Evolutionary conservation across 805 yeast genomes (phyloP), one percentile per base, ranked within the genome.

Genomic region (Kurtzmaniella cleridarum): DNA sequence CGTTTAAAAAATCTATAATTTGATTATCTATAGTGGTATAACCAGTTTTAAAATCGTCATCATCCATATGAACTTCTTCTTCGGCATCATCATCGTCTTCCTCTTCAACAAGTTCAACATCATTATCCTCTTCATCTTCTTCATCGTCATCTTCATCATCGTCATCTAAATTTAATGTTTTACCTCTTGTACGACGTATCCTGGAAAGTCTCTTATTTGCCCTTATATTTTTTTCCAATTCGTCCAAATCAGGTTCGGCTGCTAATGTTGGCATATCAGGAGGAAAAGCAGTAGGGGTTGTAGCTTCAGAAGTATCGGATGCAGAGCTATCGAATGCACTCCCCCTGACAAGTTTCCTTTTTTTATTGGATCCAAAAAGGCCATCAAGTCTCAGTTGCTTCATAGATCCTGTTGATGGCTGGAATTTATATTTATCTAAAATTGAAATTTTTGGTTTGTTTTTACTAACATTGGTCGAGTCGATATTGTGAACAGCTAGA

Each of bases 1-100:
- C 75, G 59, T 93, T 93, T 46, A 91, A 69, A 49, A 93, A 89
- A 33, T 79, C 76, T 34, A 90, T 62, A 18, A 88, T 76, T 42
- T 86, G 79, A 12, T 69, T 69, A 50, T 83, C 90, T 46, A 83
- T 79, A 3, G 68, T 52, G 3, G 73, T 68, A 26, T 65, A 45
- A 1, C 73, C 72, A n/a, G 47, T 61, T 32, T 34, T 31, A 38
- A 64, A 68, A 10, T 46, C 54, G 23, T 51, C 58, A 24, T 53
- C 61, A 34, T 62, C 66, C 8, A 20, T 8, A 5, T 8, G 5
- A 5, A 20, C 24, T 8, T 63, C 73, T 36, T 69, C 77, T 28
- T 66, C 75, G 45, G 70, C 77, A 27, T 67, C 75, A 23, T 55
- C 51, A 17, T 50, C 46, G 20, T 33, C 36, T 20, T 23, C 26